A percentile compares a stretch with the other conserved stretches of the same genome.
These are phyloP conservation scores for Luzula sylvatica DNA, from an alignment of 176 grass and related monocot species.

Conservation along the genomic window DNA sequence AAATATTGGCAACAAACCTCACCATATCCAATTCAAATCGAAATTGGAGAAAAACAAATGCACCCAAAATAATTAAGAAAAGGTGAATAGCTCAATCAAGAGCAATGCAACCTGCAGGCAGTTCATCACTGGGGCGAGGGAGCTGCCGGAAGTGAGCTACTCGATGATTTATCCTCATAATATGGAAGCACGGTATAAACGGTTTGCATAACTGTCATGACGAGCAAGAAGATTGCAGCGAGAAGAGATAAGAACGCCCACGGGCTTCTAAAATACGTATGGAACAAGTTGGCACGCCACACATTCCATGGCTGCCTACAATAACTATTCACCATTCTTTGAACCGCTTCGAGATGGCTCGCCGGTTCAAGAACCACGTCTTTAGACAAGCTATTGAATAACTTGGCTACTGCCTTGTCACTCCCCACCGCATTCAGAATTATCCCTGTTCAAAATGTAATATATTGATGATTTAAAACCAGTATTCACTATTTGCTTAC, in stretches of 20 bases:
- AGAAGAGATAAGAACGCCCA: slow-evolving; percentile 67
- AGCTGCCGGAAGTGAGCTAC: background rate
- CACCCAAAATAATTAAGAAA: no score
- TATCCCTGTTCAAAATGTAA: slow-evolving; percentile 9
- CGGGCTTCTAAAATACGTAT: slow-evolving; percentile 76
- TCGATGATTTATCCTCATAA: background rate
- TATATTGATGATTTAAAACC: no score
- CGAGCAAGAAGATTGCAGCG: slow-evolving; percentile 54
- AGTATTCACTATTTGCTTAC: no score
- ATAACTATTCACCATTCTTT: slow-evolving; percentile 50
- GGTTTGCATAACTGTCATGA: slow-evolving; percentile 53
- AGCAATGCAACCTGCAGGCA: no score
- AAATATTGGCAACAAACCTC: no score
- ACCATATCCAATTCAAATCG: no score
- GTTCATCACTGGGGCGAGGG: slow-evolving; percentile 23
- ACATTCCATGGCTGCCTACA: slow-evolving; percentile 44
- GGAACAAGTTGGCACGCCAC: slow-evolving; percentile 72
- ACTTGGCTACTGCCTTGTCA: slow-evolving; percentile 58
- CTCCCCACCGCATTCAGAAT: slow-evolving; percentile 69
- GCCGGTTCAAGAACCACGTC: slow-evolving; percentile 56
- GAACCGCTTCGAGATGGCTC: slow-evolving; percentile 47
- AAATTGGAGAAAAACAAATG: no score
- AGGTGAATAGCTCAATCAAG: no score
- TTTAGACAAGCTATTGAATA: slow-evolving; percentile 65
- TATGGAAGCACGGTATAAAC: slow-evolving; percentile 35